phyloP scores from a whole-genome alignment of 108 stramenopile species.

The Cyclostephanos tholiformis region DNA sequence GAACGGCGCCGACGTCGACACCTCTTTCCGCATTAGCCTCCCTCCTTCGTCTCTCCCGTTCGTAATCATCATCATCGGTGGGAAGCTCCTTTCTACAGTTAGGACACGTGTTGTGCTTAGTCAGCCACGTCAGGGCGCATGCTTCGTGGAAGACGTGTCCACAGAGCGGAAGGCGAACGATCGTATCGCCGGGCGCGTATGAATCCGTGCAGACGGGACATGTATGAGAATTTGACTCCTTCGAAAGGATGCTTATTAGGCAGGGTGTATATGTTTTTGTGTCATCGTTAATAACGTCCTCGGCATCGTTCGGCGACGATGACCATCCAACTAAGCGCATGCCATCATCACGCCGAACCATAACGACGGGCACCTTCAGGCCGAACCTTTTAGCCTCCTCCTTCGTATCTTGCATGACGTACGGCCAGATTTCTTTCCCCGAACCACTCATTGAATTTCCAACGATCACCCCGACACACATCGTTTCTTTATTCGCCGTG shows the following conservation, averaged over 20 bases:
- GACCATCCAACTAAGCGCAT: slow-evolving; percentile 27
- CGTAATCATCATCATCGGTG: slow-evolving; percentile 84
- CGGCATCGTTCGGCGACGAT: neutral
- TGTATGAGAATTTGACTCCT: slow-evolving; percentile 38
- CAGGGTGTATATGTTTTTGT: slow-evolving; percentile 17
- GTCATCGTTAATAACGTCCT: slow-evolving; percentile 12
- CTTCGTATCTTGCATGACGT: slow-evolving; percentile 82
- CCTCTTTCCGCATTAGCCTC: slow-evolving; percentile 1
- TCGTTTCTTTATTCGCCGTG: neutral
- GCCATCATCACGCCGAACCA: slow-evolving; percentile 70
- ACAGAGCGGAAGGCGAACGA: slow-evolving; percentile 75
- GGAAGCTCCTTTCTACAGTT: slow-evolving; percentile 81
- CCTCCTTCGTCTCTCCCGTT: slow-evolving; percentile 66
- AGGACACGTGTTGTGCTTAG: slow-evolving; percentile 83
- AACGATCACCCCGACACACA: slow-evolving; percentile 62
- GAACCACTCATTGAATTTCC: slow-evolving; percentile 64
- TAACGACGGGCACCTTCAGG: slow-evolving; percentile 74
- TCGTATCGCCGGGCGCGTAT: slow-evolving; percentile 52
- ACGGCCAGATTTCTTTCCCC: slow-evolving; percentile 67
- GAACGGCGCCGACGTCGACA: neutral
- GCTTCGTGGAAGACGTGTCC: slow-evolving; percentile 84
- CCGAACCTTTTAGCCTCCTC: slow-evolving; percentile 53
- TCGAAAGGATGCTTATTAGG: slow-evolving; percentile 29
- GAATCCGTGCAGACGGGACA: slow-evolving; percentile 78
- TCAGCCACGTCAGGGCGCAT: slow-evolving; percentile 78